Evolutionary conservation across 345 rosid species (phyloP).

Genomic region (Excoecaria cochinchinensis): DNA sequence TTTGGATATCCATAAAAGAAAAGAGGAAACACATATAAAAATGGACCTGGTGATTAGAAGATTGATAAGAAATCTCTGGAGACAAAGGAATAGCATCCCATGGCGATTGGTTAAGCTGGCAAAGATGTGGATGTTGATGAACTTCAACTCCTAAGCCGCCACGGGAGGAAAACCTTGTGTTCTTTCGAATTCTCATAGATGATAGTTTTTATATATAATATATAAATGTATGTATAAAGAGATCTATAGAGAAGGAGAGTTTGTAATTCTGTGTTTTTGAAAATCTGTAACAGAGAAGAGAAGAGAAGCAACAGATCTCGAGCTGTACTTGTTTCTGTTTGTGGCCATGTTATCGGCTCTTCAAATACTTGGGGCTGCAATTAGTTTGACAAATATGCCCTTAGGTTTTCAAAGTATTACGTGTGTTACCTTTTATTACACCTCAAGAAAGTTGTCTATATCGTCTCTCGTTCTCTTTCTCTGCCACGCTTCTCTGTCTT

Average conservation of each 20-base stretch:
- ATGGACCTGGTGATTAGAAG: conserved; percentile 2
- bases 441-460: not conserved
- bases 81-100: conserved; percentile 19
- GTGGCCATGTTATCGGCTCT: not conserved
- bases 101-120: conserved; percentile 21
- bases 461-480: no score
- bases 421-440: not conserved
- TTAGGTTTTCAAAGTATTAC: not conserved
- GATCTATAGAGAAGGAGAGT: no score
- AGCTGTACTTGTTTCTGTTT: no score
- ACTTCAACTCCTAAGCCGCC: not conserved
- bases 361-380: not conserved
- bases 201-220: no score
- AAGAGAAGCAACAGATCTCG: no score
- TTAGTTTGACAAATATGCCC: not conserved
- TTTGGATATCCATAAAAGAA: not conserved
- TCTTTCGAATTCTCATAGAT: conserved; percentile 20
- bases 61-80: not conserved
- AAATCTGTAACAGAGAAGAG: not conserved
- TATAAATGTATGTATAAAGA: not conserved
- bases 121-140: not conserved
- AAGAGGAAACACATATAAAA: not conserved
- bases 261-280: no score
- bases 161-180: not conserved
- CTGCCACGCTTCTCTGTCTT: not conserved